phyloP scores from a whole-genome alignment of 2,329 filamentous ascomycete species.

The Colletotrichum liaoningense region DNA sequence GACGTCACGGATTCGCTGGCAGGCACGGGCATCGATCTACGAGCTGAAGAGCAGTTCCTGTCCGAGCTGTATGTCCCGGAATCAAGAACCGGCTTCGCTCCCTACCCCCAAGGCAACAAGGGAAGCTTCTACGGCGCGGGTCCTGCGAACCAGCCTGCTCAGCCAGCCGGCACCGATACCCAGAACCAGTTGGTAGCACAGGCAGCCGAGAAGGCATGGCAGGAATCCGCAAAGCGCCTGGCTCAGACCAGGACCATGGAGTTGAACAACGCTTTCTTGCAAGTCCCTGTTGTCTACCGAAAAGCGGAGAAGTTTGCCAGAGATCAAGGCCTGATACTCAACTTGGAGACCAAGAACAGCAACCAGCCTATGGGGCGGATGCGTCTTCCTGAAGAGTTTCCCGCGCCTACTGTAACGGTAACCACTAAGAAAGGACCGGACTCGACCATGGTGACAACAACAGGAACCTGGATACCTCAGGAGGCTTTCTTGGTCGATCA shows the following conservation, averaged over 20 bases:
- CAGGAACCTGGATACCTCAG: conserved; percentile 78
- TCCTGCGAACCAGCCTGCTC: conserved; percentile 71
- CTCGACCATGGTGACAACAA: conserved; percentile 70
- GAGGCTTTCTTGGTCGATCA: conserved; percentile 85
- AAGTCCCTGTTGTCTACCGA: conserved; percentile 70
- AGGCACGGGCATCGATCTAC: conserved; percentile 87
- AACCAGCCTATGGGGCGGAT: conserved; percentile 59
- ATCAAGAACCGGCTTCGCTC: conserved; percentile 63
- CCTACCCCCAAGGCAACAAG: conserved; percentile 66
- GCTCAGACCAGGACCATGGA: conserved; percentile 74
- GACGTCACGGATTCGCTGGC: conserved; percentile 87
- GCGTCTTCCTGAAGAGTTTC: conserved; percentile 60
- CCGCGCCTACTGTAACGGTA: conserved; percentile 64
- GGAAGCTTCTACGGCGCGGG: conserved; percentile 73
- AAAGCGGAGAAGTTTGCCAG: conserved; percentile 68
- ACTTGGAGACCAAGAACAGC: conserved; percentile 64
- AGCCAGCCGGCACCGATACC: conserved; percentile 54
- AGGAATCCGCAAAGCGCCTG: conserved; percentile 70
- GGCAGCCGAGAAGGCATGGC: conserved; percentile 73
- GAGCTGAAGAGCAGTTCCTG: conserved; percentile 86
- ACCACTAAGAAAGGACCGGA: conserved; percentile 70
- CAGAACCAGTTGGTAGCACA: conserved; percentile 76
- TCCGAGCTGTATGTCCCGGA: conserved; percentile 72
- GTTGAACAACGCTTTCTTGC: conserved; percentile 78
- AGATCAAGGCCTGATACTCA: conserved; percentile 67